Evolutionary conservation across 2,329 filamentous ascomycete genomes (phyloP).

Genomic region (Metarhizium rileyi): DNA sequence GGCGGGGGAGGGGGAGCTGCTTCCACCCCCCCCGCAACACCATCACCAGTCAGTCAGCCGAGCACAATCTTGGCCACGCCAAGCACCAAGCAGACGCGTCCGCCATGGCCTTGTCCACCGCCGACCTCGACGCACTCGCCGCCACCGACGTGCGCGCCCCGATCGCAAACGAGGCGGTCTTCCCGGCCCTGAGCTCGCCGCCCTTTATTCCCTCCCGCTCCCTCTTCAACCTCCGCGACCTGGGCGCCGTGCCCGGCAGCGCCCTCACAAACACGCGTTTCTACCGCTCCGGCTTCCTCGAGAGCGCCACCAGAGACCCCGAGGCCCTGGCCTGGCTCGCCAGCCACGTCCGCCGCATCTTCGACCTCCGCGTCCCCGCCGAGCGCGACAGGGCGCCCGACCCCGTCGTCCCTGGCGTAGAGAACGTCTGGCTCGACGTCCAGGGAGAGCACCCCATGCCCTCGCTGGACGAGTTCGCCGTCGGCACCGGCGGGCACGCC

Average conservation of each 20-base stretch:
- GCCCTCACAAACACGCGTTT: constrained; percentile 30
- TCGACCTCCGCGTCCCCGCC: constrained; percentile 38
- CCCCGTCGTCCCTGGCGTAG: constrained; percentile 32
- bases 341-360: constrained; percentile 32
- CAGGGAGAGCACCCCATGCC: constrained; percentile 25
- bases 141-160: constrained; percentile 30
- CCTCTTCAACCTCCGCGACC: constrained; percentile 43
- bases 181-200: constrained; percentile 25
- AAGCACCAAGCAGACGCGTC: neutral
- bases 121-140: constrained; percentile 26
- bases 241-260: constrained; percentile 34
- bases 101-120: constrained; percentile 14
- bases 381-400: constrained; percentile 35
- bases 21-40: too few relatives aligned
- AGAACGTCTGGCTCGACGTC: constrained; percentile 34
- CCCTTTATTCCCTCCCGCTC: constrained; percentile 38
- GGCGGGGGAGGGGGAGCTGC: too few relatives aligned
- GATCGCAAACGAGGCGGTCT: constrained; percentile 27
- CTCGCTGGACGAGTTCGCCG: constrained; percentile 31
- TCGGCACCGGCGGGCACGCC: constrained; percentile 32
- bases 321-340: constrained; percentile 26
- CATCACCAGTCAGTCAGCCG: constrained; percentile 13
- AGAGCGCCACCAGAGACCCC: constrained; percentile 18
- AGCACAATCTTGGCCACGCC: neutral
- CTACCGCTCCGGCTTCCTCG: constrained; percentile 38